A percentile compares a stretch with the other conserved stretches of the same genome.
Conservation (phyloP, 78 protist species). For the Dictyostelium citrinum region DNA sequence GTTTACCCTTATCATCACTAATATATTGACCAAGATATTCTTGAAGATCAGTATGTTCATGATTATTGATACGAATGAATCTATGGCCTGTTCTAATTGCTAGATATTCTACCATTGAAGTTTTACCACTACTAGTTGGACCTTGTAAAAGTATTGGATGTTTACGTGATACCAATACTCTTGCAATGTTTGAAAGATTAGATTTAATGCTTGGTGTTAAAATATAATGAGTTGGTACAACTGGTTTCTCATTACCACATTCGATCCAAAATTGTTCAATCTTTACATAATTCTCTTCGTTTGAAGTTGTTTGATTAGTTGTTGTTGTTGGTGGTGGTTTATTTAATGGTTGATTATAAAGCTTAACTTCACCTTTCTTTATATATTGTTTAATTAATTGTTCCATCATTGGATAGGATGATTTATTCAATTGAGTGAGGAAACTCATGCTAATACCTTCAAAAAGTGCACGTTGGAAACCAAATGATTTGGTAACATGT, state of each 20-base stretch:
- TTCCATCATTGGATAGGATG: constrained; percentile 30
- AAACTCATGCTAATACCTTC: constrained; percentile 94
- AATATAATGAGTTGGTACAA: constrained; percentile 29
- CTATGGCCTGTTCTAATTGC: constrained; percentile 94
- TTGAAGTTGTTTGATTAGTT: neutral
- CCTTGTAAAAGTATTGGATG: constrained; percentile 96
- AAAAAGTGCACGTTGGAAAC: constrained; percentile 89
- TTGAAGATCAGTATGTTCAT: constrained; percentile 99
- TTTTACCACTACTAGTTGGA: constrained; percentile 96
- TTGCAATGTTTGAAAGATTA: constrained; percentile 85
- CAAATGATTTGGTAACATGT: constrained; percentile 65
- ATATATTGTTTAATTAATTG: constrained; percentile 38
- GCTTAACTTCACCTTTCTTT: constrained; percentile 40
- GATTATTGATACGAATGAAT: constrained; percentile 99
- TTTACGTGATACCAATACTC: constrained; percentile 81
- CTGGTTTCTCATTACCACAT: constrained; percentile 46
- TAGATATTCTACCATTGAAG: constrained; percentile 95
- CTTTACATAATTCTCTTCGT: constrained; percentile 25
- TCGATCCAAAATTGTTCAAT: constrained; percentile 92
- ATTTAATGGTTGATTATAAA: constrained; percentile 59
- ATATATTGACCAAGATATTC: constrained; percentile 99
- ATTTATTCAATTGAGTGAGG: constrained; percentile 84
- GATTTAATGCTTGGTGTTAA: constrained; percentile 82
- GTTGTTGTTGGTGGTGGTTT: constrained; percentile 3
- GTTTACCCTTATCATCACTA: constrained; percentile 87